A percentile compares a stretch with the other conserved stretches of the same genome.
Conservation (phyloP, 495 filamentous ascomycete genomes). For the Friedmanniomyces simplex region DNA sequence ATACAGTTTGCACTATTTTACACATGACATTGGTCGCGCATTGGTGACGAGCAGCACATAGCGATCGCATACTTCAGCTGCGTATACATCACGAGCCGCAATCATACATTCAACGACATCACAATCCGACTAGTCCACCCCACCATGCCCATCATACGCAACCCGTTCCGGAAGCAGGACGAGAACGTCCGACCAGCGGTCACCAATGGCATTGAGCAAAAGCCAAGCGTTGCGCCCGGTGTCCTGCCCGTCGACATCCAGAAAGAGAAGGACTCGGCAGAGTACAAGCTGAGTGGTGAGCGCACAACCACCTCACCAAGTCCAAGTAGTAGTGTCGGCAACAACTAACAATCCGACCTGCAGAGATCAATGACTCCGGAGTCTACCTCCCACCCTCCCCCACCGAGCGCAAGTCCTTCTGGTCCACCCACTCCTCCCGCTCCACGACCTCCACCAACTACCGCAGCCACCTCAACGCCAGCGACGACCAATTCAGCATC, state of each 20-base stretch:
- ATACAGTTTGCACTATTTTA: neutral
- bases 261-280: slow-evolving; percentile 23
- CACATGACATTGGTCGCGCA: neutral
- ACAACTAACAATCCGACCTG: slow-evolving; percentile 1
- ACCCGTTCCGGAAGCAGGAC: slow-evolving; percentile 31
- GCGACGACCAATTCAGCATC: slow-evolving; percentile 91
- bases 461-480: slow-evolving; percentile 56
- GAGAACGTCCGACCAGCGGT: slow-evolving; percentile 23
- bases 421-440: slow-evolving; percentile 57
- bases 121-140: neutral
- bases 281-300: slow-evolving; percentile 37
- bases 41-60: neutral
- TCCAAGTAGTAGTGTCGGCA: neutral
- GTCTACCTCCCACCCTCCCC: slow-evolving; percentile 95
- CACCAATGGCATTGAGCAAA: slow-evolving; percentile 11
- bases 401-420: slow-evolving; percentile 68
- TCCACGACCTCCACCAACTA: slow-evolving; percentile 55
- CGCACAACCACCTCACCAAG: neutral
- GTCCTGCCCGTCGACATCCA: slow-evolving; percentile 23
- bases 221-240: neutral
- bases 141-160: slow-evolving; percentile 33
- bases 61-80: neutral
- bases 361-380: slow-evolving; percentile 94
- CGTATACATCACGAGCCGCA: neutral
- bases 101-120: neutral